phyloP scores from a whole-genome alignment of 129 eudicot genomes.

The Saussurea involucrata region DNA sequence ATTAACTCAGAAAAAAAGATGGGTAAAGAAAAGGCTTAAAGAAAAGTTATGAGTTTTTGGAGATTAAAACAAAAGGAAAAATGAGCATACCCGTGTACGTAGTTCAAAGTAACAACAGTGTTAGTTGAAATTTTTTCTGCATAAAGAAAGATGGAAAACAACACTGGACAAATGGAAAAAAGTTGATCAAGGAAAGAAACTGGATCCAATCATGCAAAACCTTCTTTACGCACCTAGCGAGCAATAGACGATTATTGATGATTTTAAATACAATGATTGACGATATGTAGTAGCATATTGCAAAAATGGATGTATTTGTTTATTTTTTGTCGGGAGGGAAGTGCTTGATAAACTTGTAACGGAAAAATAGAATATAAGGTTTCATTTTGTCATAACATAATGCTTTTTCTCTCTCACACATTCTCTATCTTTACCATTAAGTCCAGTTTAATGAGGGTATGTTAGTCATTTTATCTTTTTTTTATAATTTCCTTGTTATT shows the following conservation, averaged over 20 bases:
- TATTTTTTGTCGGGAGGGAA: background rate
- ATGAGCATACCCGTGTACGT: conserved; percentile 18
- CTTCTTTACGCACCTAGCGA: no score
- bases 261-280: no score
- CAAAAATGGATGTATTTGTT: background rate
- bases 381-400: no score
- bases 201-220: background rate
- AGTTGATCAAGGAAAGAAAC: conserved; percentile 25
- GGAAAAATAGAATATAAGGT: no score
- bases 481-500: no score
- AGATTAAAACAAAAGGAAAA: background rate
- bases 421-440: no score
- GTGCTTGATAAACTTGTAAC: no score
- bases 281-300: no score
- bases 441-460: no score
- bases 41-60: background rate
- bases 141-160: conserved; percentile 25
- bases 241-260: background rate
- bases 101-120: conserved; percentile 15
- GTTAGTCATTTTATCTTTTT: no score
- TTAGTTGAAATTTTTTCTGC: conserved; percentile 17
- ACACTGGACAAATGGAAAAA: conserved; percentile 2
- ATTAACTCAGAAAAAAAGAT: conserved; percentile 1
- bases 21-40: no score
- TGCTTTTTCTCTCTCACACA: no score